Percentiles rank a stretch among this genome's conserved stretches.
phyloP scores from a whole-genome alignment of 2,329 filamentous ascomycete genomes.

The Colletotrichum godetiae region DNA sequence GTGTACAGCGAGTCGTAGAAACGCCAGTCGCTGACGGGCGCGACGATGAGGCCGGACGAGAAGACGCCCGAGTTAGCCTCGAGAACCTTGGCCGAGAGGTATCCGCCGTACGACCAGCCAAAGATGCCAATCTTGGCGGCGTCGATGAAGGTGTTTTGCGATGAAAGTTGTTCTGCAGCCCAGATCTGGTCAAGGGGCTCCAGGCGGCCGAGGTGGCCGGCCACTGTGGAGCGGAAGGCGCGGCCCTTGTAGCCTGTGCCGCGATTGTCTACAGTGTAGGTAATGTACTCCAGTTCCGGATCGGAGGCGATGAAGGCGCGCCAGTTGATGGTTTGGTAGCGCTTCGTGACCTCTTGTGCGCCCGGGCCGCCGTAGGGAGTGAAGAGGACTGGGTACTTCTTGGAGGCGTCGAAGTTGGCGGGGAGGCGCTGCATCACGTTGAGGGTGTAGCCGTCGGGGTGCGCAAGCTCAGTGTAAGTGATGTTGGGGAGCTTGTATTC shows the following conservation, averaged over 20 bases:
- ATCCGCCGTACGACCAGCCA: slow-evolving; percentile 78
- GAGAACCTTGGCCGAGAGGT: slow-evolving; percentile 73
- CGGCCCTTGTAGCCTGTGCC: slow-evolving; percentile 75
- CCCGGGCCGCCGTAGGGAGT: slow-evolving; percentile 76
- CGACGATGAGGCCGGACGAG: slow-evolving; percentile 71
- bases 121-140: slow-evolving; percentile 71
- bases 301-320: slow-evolving; percentile 74
- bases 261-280: slow-evolving; percentile 76
- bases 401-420: slow-evolving; percentile 69
- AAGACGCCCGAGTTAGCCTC: slow-evolving; percentile 72
- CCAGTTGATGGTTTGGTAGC: slow-evolving; percentile 67
- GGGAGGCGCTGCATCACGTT: slow-evolving; percentile 76
- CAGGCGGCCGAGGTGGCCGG: slow-evolving; percentile 69
- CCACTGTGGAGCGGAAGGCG: slow-evolving; percentile 68
- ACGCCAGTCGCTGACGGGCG: slow-evolving; percentile 75
- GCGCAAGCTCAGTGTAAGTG: slow-evolving; percentile 70
- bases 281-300: slow-evolving; percentile 74
- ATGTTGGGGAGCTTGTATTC: slow-evolving; percentile 73
- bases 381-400: slow-evolving; percentile 75
- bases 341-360: slow-evolving; percentile 70
- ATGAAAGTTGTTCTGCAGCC: slow-evolving; percentile 68
- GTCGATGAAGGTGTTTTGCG: slow-evolving; percentile 65
- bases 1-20: slow-evolving; percentile 80
- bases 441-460: slow-evolving; percentile 69
- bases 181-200: slow-evolving; percentile 76